phyloP scores from a whole-genome alignment of 2,329 filamentous ascomycete genomes.

The Ceratocystis harringtonii region DNA sequence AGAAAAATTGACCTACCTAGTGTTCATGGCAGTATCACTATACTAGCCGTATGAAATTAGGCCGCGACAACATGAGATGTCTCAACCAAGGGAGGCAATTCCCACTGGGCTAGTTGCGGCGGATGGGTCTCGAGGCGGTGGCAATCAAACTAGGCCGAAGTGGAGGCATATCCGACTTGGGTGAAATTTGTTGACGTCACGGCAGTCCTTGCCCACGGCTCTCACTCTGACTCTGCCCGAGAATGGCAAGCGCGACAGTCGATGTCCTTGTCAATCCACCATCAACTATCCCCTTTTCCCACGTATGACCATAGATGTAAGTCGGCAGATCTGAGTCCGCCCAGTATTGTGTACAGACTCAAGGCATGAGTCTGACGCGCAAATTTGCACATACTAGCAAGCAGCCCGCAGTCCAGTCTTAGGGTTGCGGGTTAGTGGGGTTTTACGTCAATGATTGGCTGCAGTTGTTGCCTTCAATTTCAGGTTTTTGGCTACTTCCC shows the following conservation, averaged over 20 bases:
- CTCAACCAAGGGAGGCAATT: not conserved
- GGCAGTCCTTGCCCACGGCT: not conserved
- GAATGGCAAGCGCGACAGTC: too few species aligned
- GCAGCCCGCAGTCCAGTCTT: too few species aligned
- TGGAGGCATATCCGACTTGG: not conserved
- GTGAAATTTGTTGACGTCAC: not conserved
- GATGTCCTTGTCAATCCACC: not conserved
- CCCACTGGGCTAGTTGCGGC: not conserved
- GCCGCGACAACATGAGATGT: not conserved
- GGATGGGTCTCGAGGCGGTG: not conserved
- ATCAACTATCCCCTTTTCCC: not conserved
- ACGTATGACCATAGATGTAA: too few species aligned
- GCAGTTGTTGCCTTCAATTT: not conserved
- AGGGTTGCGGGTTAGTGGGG: too few species aligned
- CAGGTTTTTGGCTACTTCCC: not conserved
- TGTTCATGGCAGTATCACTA: not conserved
- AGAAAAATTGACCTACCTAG: too few species aligned
- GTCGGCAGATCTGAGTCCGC: too few species aligned
- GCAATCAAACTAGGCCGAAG: not conserved
- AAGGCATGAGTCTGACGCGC: too few species aligned
- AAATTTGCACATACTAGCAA: too few species aligned
- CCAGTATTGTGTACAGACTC: too few species aligned
- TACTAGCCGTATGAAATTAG: not conserved
- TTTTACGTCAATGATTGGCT: too few species aligned
- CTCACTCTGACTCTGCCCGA: too few species aligned